These are phyloP conservation scores for Debaryomyces tyrocola DNA, from an alignment of 805 yeast genomes.

Conservation along the genomic window DNA sequence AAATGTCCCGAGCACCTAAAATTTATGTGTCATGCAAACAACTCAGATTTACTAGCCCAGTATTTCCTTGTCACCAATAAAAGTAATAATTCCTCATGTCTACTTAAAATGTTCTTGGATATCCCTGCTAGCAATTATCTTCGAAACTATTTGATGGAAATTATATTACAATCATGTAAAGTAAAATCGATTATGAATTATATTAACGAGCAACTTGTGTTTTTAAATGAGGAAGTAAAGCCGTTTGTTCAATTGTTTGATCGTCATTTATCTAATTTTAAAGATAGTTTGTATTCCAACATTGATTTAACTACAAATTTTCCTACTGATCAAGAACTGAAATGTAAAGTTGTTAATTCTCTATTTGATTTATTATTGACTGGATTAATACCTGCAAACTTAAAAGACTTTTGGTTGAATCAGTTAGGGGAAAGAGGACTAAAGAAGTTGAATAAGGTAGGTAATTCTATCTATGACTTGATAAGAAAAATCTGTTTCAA, in stretches of 20 bases:
- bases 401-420: constrained; percentile 61
- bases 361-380: constrained; percentile 52
- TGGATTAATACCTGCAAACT: constrained; percentile 49
- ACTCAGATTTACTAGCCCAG: constrained; percentile 25
- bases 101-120: constrained; percentile 15
- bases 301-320: constrained; percentile 28
- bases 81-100: constrained; percentile 4
- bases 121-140: constrained; percentile 7
- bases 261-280: constrained; percentile 32
- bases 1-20: constrained; percentile 14
- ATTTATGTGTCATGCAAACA: constrained; percentile 19
- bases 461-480: constrained; percentile 51
- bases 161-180: constrained; percentile 24
- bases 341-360: constrained; percentile 14
- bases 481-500: constrained; percentile 48
- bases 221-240: constrained; percentile 19
- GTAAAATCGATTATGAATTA: constrained; percentile 24
- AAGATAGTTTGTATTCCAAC: constrained; percentile 22
- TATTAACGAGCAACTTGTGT: constrained; percentile 19
- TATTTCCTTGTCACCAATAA: constrained; percentile 20
- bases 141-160: constrained; percentile 17
- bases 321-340: constrained; percentile 14
- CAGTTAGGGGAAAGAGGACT: constrained; percentile 68
- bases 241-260: constrained; percentile 29
- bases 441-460: constrained; percentile 52